These are phyloP conservation scores for Russula sp. DNA, from an alignment of 768 basidiomycete genomes.

Conservation along the genomic window DNA sequence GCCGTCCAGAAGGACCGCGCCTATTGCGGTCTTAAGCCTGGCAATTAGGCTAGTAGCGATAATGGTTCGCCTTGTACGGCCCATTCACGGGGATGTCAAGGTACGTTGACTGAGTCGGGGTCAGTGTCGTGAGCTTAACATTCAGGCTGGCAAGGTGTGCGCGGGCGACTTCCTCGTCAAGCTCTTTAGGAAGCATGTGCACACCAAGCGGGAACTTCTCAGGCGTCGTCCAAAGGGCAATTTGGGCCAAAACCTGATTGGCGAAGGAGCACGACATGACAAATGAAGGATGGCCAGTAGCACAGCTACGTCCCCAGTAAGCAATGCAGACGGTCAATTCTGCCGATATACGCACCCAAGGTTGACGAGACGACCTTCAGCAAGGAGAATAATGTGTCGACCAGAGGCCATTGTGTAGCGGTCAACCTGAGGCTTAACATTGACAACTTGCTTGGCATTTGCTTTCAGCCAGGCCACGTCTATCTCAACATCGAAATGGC, in stretches of 20 bases:
- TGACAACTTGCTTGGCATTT: constrained; percentile 73
- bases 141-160: constrained; percentile 88
- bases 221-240: constrained; percentile 92
- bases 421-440: constrained; percentile 99
- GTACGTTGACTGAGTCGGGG: constrained; percentile 73
- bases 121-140: constrained; percentile 84
- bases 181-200: constrained; percentile 96
- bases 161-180: constrained; percentile 98
- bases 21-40: constrained; percentile 9
- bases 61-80: constrained; percentile 68
- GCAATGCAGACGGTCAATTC: not conserved
- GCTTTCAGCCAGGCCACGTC: constrained; percentile 98
- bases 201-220: constrained; percentile 94
- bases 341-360: constrained; percentile 54
- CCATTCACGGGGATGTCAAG: constrained; percentile 84
- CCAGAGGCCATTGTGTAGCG: constrained; percentile 90
- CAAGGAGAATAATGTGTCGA: constrained; percentile 94
- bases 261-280: constrained; percentile 99
- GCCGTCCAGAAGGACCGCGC: constrained; percentile 37
- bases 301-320: constrained; percentile 52
- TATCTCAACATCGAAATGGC: constrained; percentile 85
- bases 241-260: constrained; percentile 98
- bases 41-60: constrained; percentile 46
- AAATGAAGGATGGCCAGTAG: constrained; percentile 97
- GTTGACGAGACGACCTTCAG: constrained; percentile 98